Evolutionary conservation across 345 rosid genomes (phyloP).

Genomic region (Hypericum androsaemum): DNA sequence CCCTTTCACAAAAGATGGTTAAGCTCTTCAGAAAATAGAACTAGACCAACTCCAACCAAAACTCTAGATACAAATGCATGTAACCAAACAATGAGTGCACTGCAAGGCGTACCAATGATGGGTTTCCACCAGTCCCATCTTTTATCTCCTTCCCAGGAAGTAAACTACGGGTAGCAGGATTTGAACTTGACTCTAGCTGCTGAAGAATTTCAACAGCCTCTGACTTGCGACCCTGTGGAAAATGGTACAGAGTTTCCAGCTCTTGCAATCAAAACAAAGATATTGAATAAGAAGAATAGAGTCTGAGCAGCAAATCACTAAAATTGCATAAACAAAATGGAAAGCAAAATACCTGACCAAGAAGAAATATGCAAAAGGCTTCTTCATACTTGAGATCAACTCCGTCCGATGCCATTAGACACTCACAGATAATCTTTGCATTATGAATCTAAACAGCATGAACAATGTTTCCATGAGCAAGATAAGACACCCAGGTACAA

Average conservation of each 20-base stretch:
- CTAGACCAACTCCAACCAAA: no score
- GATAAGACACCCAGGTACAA: not conserved
- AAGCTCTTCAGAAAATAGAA: no score
- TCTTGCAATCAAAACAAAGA: constrained; percentile 1
- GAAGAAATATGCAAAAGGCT: constrained; percentile 69
- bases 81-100: not conserved
- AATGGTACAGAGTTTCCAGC: constrained; percentile 13
- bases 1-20: no score
- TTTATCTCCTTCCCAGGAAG: constrained; percentile 38
- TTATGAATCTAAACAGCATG: constrained; percentile 48
- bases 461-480: constrained; percentile 14
- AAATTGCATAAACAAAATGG: no score
- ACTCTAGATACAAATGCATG: constrained; percentile 3
- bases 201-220: constrained; percentile 63
- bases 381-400: constrained; percentile 86
- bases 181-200: constrained; percentile 56
- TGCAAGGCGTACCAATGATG: constrained; percentile 48
- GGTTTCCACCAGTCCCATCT: constrained; percentile 32
- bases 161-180: constrained; percentile 39
- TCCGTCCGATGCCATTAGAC: constrained; percentile 77
- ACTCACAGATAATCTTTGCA: constrained; percentile 67
- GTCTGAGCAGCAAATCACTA: no score
- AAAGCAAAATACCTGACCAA: constrained; percentile 59
- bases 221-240: constrained; percentile 56
- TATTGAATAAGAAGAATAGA: not conserved